phyloP scores from a whole-genome alignment of 2,329 filamentous ascomycete genomes.

The Fusarium sambucinum region DNA sequence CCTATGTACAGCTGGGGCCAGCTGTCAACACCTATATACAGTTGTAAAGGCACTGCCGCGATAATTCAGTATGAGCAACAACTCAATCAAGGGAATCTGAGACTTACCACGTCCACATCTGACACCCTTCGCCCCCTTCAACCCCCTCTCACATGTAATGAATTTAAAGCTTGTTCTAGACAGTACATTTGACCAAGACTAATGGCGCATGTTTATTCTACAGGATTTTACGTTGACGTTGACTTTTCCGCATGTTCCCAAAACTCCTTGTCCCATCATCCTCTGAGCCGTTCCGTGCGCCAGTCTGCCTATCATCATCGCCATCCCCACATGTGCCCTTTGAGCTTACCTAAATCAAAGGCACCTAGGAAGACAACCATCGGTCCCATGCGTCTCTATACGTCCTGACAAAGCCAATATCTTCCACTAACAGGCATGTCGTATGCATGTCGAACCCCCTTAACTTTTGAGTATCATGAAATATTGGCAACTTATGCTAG shows the following conservation, averaged over 20 bases:
- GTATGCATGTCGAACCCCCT: constrained; percentile 8
- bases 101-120: not conserved
- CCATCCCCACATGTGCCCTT: constrained; percentile 23
- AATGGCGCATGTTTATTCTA: constrained; percentile 43
- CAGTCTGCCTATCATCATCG: constrained; percentile 36
- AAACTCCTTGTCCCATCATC: constrained; percentile 43
- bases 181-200: constrained; percentile 21
- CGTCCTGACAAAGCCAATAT: constrained; percentile 14
- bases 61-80: not conserved
- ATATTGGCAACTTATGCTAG: constrained; percentile 52
- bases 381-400: constrained; percentile 26
- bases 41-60: constrained; percentile 4
- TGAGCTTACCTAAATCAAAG: constrained; percentile 5
- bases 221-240: constrained; percentile 28
- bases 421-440: constrained; percentile 6
- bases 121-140: not conserved
- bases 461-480: constrained; percentile 14
- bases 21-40: not conserved
- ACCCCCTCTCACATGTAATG: not conserved
- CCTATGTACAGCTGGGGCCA: constrained; percentile 6
- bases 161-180: constrained; percentile 4
- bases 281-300: constrained; percentile 32
- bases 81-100: too few relatives aligned
- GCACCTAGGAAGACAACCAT: constrained; percentile 17
- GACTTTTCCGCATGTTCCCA: constrained; percentile 46